These are phyloP conservation scores for Amylostereum areolatum DNA, from an alignment of 1,284 basidiomycete species.

Conservation along the genomic window DNA sequence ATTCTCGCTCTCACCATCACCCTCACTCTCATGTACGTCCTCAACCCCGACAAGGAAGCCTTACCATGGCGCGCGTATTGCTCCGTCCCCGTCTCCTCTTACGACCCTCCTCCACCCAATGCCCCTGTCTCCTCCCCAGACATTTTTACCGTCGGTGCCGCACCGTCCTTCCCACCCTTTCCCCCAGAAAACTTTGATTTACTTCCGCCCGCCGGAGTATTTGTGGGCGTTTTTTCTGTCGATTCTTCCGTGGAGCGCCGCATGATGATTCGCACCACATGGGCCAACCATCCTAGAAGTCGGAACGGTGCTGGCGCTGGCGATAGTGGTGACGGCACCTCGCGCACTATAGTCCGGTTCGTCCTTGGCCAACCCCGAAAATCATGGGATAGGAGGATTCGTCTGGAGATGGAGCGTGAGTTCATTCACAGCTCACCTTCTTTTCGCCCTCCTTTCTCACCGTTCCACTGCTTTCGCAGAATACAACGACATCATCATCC, in stretches of 20 bases:
- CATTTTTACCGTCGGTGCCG: constrained; percentile 30
- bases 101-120: constrained; percentile 32
- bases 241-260: constrained; percentile 84
- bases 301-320: constrained; percentile 65
- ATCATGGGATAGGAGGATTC: constrained; percentile 75
- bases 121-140: constrained; percentile 29
- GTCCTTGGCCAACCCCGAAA: constrained; percentile 83
- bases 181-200: constrained; percentile 64
- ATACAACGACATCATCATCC: constrained; percentile 85
- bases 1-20: constrained; percentile 74
- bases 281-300: constrained; percentile 79
- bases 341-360: constrained; percentile 87
- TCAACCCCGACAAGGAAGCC: constrained; percentile 94
- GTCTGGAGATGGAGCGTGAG: constrained; percentile 89
- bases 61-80: constrained; percentile 94
- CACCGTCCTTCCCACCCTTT: constrained; percentile 34
- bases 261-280: constrained; percentile 87
- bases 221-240: constrained; percentile 89
- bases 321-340: constrained; percentile 71
- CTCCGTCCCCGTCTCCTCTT: constrained; percentile 49
- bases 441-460: background rate
- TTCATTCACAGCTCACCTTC: constrained; percentile 14
- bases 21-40: constrained; percentile 82
- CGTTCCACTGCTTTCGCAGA: constrained; percentile 36
- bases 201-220: constrained; percentile 84